Evolutionary conservation across 2,329 filamentous ascomycete species (phyloP), one percentile per base, ranked within the genome.

Genomic region (Scedosporium dehoogii): DNA sequence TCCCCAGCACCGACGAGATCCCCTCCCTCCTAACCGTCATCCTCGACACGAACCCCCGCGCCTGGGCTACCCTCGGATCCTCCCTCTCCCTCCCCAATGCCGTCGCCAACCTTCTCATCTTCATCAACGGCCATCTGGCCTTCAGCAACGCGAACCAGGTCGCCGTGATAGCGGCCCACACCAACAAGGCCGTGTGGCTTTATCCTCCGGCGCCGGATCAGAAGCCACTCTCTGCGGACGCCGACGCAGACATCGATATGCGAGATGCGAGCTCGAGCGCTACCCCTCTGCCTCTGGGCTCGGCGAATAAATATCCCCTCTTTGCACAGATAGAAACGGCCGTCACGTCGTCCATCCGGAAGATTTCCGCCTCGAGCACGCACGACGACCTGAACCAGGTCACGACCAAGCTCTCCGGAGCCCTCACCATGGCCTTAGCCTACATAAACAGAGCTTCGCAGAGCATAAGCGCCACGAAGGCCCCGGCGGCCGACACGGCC

Each of bases 41-140:
- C 70, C 84, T 99, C 77, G 94, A 99, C 78, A 97, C 93, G 27
- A 99, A 99, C 73, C 94, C 94, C 2, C 89, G 92, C 69, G 92
- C 94, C 69, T 96, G 94, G 94, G 86, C 90, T 6, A 81, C 90
- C 64, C 84, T 97, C 55, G 81, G 87, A 64, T 76, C 85, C 63
- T 84, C 84, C 38, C 85, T 97, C 6, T 86, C 93, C 29, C 84
- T 99, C 64, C 90, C 90, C 59, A 88, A 89, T 70, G 91, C 91
- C 65, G 81, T 99, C 64, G 91, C 93, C 65, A 85, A 93, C 75
- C 84, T 97, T 66, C 87, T 97, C 70, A 88, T 99, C 78, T 97
- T 97, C 77, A 87, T 97, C 77, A 97, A 99, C 74, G 91, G 93
- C 62, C 96, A 99, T 72, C 83, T 99, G 38, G 92, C 94, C 67